A percentile compares a stretch with the other conserved stretches of the same genome.
phyloP scores from a whole-genome alignment of 2,329 filamentous ascomycete species.

The Bipolaris gigantea region DNA sequence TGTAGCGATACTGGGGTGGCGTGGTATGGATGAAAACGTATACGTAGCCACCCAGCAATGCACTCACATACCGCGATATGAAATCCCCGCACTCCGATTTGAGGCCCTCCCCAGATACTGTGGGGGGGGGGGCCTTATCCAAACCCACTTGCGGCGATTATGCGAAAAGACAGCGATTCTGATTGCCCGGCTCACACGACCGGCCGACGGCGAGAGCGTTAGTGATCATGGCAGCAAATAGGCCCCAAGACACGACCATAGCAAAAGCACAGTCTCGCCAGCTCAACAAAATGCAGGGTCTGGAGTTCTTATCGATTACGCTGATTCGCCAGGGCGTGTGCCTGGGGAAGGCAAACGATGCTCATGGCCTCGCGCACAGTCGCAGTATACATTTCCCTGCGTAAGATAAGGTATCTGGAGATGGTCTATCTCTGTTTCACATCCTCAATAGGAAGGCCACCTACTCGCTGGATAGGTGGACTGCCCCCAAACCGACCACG shows the following conservation, averaged over 20 bases:
- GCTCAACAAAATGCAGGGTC: constrained; percentile 1
- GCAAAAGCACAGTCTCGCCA: constrained; percentile 3
- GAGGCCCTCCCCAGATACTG: background rate
- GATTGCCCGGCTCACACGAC: background rate
- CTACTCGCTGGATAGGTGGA: constrained; percentile 16
- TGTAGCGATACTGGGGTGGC: background rate
- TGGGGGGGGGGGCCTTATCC: constrained; percentile 8
- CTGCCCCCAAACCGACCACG: background rate
- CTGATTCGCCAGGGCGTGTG: background rate
- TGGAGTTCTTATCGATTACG: background rate
- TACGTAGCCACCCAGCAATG: constrained; percentile 12
- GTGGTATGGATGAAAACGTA: background rate
- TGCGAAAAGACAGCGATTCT: background rate
- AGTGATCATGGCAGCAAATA: background rate
- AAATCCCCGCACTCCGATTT: background rate
- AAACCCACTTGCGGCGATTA: background rate
- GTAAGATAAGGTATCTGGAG: constrained; percentile 30
- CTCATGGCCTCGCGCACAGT: constrained; percentile 16
- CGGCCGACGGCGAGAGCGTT: constrained; percentile 3
- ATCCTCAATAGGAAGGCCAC: constrained; percentile 40
- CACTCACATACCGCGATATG: constrained; percentile 6
- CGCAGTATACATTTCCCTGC: constrained; percentile 8
- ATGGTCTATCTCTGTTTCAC: constrained; percentile 24
- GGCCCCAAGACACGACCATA: background rate
- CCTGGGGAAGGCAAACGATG: background rate